These are phyloP conservation scores for Pterocarpus macrocarpus DNA, from an alignment of 306 rosid species.

Conservation along the genomic window DNA sequence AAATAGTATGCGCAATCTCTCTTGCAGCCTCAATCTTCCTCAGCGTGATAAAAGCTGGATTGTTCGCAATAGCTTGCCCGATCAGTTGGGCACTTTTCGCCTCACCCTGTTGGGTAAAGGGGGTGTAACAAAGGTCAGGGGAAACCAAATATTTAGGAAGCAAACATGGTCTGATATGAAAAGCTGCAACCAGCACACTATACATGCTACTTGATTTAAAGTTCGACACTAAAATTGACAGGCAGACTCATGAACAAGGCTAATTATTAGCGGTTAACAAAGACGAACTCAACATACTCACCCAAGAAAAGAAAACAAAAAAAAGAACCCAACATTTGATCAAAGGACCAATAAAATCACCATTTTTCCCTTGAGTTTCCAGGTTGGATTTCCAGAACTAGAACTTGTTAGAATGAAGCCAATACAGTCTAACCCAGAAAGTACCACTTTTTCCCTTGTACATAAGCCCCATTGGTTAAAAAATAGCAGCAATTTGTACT, in stretches of 20 bases:
- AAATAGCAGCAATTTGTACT: constrained; percentile 31
- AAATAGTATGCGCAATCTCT: constrained; percentile 76
- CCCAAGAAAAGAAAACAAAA: neutral
- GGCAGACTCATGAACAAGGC: constrained; percentile 1
- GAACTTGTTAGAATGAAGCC: constrained; percentile 8
- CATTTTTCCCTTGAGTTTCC: neutral
- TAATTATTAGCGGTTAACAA: constrained; percentile 1
- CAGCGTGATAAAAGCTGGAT: constrained; percentile 78
- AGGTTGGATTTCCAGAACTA: constrained; percentile 17
- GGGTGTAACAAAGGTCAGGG: neutral
- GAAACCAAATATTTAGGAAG: neutral
- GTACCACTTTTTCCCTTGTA: neutral
- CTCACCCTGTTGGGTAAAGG: constrained; percentile 67
- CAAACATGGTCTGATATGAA: neutral
- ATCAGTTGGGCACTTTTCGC: constrained; percentile 86
- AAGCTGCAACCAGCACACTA: constrained; percentile 17
- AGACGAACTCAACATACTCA: constrained; percentile 9
- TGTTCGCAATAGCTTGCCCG: constrained; percentile 82
- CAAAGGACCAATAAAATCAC: constrained; percentile 6
- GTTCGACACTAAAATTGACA: constrained; percentile 13
- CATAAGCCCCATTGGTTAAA: neutral
- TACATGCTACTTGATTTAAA: neutral
- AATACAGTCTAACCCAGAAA: constrained; percentile 20
- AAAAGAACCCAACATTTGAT: neutral
- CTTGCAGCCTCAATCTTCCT: constrained; percentile 96